These are phyloP conservation scores for Trypanosoma melophagium DNA, from an alignment of 208 protist genomes.

Conservation along the genomic window DNA sequence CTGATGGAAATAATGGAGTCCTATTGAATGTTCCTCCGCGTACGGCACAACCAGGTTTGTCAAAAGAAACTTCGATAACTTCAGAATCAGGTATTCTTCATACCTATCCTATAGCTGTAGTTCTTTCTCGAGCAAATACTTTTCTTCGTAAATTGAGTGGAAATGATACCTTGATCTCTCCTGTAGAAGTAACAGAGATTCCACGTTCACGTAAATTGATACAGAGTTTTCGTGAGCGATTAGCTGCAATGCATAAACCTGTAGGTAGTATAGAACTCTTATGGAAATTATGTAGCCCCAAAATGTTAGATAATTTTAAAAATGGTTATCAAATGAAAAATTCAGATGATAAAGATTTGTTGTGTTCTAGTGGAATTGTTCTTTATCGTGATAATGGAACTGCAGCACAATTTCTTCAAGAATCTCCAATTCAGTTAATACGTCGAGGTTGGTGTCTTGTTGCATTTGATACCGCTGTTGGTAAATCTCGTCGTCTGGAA, in stretches of 20 bases:
- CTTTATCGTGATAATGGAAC: slow-evolving; percentile 50
- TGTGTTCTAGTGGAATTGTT: slow-evolving; percentile 58
- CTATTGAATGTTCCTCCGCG: too few relatives aligned
- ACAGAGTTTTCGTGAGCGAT: slow-evolving; percentile 7
- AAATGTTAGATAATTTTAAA: slow-evolving; percentile 42
- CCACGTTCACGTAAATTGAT: background rate
- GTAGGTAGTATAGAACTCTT: slow-evolving; percentile 35
- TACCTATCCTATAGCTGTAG: slow-evolving; percentile 1
- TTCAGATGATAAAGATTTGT: slow-evolving; percentile 41
- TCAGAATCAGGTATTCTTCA: background rate
- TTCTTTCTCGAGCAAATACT: slow-evolving; percentile 3
- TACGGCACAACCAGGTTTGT: too few relatives aligned
- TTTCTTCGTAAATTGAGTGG: slow-evolving; percentile 16
- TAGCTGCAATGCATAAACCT: slow-evolving; percentile 11
- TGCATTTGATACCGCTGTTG: slow-evolving; percentile 54
- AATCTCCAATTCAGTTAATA: slow-evolving; percentile 13
- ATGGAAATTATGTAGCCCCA: slow-evolving; percentile 64
- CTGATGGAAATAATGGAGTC: too few relatives aligned
- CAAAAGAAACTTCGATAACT: too few relatives aligned
- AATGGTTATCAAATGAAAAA: slow-evolving; percentile 28
- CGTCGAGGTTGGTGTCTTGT: slow-evolving; percentile 50
- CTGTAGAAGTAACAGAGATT: slow-evolving; percentile 14
- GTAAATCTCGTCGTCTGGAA: slow-evolving; percentile 42
- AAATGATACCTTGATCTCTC: background rate
- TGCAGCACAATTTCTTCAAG: slow-evolving; percentile 12